Evolutionary conservation across 2,329 filamentous ascomycete genomes (phyloP).

Genomic region (Elsinoe fawcettii): DNA sequence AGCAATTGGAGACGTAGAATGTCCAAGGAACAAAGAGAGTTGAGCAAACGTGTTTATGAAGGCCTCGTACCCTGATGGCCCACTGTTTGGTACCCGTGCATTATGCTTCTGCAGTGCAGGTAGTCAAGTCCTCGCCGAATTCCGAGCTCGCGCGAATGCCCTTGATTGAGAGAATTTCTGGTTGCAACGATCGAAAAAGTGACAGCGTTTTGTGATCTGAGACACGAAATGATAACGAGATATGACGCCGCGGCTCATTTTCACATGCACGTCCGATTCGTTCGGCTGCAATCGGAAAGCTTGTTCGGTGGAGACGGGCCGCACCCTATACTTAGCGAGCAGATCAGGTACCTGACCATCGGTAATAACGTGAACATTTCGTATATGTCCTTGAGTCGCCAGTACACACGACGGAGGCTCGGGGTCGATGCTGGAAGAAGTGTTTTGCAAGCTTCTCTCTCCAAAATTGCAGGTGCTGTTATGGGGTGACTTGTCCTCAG

Average conservation of each 20-base stretch:
- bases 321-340: neutral
- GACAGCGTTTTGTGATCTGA: neutral
- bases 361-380: neutral
- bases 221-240: conserved; percentile 8
- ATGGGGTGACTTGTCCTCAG: too few relatives aligned
- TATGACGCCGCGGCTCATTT: neutral
- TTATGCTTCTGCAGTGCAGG: neutral
- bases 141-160: neutral
- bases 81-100: neutral
- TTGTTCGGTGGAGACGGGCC: neutral
- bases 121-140: too few relatives aligned
- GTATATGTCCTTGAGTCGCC: neutral
- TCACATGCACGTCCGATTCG: conserved; percentile 1
- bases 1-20: neutral
- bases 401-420: too few relatives aligned
- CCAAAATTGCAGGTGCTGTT: too few relatives aligned
- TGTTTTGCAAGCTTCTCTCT: too few relatives aligned
- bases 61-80: conserved; percentile 2
- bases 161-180: neutral
- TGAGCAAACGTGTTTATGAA: neutral
- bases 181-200: neutral
- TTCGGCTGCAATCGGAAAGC: neutral
- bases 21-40: neutral
- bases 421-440: too few relatives aligned
- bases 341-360: neutral